Conservation (phyloP, 2,329 filamentous ascomycete species). For the Dothideomycetes sp. region DNA sequence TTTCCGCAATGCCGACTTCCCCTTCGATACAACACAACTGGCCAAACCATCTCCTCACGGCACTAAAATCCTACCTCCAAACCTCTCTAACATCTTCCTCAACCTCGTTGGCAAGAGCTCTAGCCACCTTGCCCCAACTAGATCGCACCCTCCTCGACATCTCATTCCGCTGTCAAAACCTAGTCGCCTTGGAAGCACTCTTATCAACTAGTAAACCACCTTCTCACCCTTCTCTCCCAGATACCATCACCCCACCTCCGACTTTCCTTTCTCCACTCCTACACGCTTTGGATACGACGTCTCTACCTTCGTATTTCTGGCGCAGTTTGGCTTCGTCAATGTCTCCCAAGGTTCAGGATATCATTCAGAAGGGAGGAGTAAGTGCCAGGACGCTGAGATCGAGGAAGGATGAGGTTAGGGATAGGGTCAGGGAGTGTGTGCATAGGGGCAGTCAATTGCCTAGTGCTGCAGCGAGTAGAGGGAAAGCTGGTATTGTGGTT, state of each 20-base stretch:
- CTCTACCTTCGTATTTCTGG: constrained; percentile 88
- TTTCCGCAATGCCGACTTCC: constrained; percentile 53
- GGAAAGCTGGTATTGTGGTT: constrained; percentile 34
- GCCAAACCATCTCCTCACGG: too few species aligned
- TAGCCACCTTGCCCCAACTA: constrained; percentile 71
- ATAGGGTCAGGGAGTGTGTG: constrained; percentile 76
- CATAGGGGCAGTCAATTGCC: constrained; percentile 65
- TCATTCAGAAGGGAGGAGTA: constrained; percentile 72
- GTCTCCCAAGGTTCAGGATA: constrained; percentile 70
- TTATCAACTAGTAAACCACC: constrained; percentile 61
- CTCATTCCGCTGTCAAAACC: constrained; percentile 75
- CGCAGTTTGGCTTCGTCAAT: constrained; percentile 73
- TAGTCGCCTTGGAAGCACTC: constrained; percentile 76
- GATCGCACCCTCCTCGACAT: constrained; percentile 77
- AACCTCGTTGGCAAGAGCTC: constrained; percentile 61
- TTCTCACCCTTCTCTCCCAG: constrained; percentile 53
- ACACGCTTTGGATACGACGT: constrained; percentile 73
- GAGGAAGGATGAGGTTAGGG: constrained; percentile 64
- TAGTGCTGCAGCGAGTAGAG: constrained; percentile 33
- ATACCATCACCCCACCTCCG: constrained; percentile 3
- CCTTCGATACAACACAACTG: constrained; percentile 59
- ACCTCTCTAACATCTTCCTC: constrained; percentile 71
- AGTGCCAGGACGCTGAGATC: constrained; percentile 70
- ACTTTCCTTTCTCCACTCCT: constrained; percentile 53
- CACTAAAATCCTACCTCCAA: constrained; percentile 73